Conservation (phyloP, 371 early-diverging fungal genomes). For the Actinomucor elegans region DNA sequence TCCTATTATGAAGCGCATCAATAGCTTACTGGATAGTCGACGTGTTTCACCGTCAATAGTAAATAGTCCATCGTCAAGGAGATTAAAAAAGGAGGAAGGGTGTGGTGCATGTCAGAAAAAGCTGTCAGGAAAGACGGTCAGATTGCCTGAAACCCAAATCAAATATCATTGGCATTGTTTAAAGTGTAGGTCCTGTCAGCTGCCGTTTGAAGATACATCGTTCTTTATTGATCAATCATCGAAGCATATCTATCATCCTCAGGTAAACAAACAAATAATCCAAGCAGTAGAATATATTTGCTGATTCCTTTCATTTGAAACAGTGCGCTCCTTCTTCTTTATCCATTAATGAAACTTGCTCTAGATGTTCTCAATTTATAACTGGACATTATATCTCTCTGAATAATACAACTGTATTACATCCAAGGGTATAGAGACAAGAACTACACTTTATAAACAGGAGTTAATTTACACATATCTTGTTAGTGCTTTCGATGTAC, state of each 20-base stretch:
- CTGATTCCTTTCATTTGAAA: neutral
- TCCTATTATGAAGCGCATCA: slow-evolving; percentile 9
- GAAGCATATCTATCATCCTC: slow-evolving; percentile 34
- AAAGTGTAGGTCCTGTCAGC: slow-evolving; percentile 27
- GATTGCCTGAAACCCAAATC: slow-evolving; percentile 26
- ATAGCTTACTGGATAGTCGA: slow-evolving; percentile 6
- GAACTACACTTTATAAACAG: neutral
- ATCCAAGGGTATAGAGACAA: slow-evolving; percentile 26
- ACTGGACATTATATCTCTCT: slow-evolving; percentile 24
- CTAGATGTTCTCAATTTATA: slow-evolving; percentile 24
- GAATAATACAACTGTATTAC: slow-evolving; percentile 17
- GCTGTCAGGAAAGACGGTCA: slow-evolving; percentile 32
- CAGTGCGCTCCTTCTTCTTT: slow-evolving; percentile 31
- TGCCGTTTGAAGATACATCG: slow-evolving; percentile 31
- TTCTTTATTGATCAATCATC: slow-evolving; percentile 29
- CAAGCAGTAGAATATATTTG: neutral
- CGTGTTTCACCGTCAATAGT: neutral
- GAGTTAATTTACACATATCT: neutral
- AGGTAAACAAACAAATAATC: slow-evolving; percentile 24
- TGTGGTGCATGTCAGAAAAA: slow-evolving; percentile 32
- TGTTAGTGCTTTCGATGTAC: slow-evolving; percentile 43
- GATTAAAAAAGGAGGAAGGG: neutral
- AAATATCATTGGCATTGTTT: slow-evolving; percentile 43
- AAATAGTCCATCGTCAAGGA: neutral
- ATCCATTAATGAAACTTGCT: slow-evolving; percentile 4